Percentiles rank a stretch among this genome's conserved stretches.
Evolutionary conservation across 192 early-diverging fungal genomes (phyloP).

Genomic region (Podila epicladia): DNA sequence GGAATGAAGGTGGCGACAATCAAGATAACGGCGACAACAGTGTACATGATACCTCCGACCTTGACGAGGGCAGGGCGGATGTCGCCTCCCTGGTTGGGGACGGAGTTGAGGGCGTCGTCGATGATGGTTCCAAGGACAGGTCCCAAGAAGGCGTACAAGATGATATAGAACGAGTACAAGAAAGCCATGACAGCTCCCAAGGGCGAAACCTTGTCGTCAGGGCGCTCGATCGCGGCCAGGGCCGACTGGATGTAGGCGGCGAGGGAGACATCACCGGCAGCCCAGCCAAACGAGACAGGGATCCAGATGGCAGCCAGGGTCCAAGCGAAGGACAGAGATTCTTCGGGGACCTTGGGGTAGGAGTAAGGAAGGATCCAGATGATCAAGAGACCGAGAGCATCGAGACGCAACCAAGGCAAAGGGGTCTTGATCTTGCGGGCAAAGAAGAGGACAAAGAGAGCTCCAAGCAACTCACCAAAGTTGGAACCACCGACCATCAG

Average conservation of each 20-base stretch:
- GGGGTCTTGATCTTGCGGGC: conserved; percentile 60
- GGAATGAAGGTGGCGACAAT: conserved; percentile 64
- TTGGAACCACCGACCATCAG: conserved; percentile 68
- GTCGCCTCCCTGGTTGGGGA: background rate
- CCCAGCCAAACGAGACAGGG: conserved; percentile 67
- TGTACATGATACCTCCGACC: conserved; percentile 58
- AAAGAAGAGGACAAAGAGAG: conserved; percentile 60
- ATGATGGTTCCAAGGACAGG: conserved; percentile 50
- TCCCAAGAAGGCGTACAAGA: conserved; percentile 57
- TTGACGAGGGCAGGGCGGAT: conserved; percentile 46
- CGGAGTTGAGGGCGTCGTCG: conserved; percentile 26
- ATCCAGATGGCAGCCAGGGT: conserved; percentile 57
- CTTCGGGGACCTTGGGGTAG: conserved; percentile 7
- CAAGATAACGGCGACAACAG: conserved; percentile 55
- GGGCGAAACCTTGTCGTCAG: conserved; percentile 53
- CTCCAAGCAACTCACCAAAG: conserved; percentile 68
- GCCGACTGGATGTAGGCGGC: conserved; percentile 60
- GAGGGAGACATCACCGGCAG: conserved; percentile 67
- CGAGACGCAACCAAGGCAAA: conserved; percentile 63
- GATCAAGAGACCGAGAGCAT: conserved; percentile 56
- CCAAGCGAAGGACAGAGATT: conserved; percentile 53
- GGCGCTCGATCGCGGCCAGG: conserved; percentile 35
- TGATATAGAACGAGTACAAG: conserved; percentile 61
- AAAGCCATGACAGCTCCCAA: conserved; percentile 68
- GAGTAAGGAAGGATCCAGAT: conserved; percentile 47